phyloP scores from a whole-genome alignment of 1,284 basidiomycete genomes.

The Puccinia novopanici region DNA sequence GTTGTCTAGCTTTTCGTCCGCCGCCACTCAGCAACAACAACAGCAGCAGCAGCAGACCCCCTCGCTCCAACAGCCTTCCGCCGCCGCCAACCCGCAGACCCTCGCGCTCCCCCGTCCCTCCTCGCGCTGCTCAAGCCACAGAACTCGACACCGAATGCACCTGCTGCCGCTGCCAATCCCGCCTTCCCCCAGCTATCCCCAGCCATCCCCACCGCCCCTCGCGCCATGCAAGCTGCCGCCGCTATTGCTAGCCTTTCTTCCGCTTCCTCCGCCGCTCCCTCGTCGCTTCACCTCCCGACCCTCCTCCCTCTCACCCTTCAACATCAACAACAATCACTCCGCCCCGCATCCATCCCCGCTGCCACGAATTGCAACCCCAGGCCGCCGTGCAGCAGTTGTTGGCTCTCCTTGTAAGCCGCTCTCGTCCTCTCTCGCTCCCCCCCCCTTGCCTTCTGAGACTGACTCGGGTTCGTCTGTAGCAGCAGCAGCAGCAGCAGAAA shows the following conservation, averaged over 20 bases:
- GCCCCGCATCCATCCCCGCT: background rate
- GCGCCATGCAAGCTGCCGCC: slow-evolving; percentile 36
- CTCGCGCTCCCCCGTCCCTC: background rate
- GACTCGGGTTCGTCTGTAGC: background rate
- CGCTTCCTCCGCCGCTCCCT: background rate
- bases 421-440: background rate
- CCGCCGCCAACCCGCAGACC: background rate
- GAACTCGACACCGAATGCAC: background rate
- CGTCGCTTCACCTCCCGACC: background rate
- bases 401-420: slow-evolving; percentile 33
- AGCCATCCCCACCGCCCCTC: slow-evolving; percentile 29
- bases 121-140: background rate
- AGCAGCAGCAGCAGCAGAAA: slow-evolving; percentile 4
- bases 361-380: background rate
- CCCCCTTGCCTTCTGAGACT: background rate
- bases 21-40: background rate
- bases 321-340: background rate
- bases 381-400: slow-evolving; percentile 45
- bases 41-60: background rate
- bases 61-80: background rate
- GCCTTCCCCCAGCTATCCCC: too few species aligned
- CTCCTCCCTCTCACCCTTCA: background rate
- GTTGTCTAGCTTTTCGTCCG: background rate
- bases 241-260: background rate
- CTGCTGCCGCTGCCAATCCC: background rate